Base-by-base conservation (phyloP, 441 rosid species). In the Theobroma grandiflorum region DNA sequence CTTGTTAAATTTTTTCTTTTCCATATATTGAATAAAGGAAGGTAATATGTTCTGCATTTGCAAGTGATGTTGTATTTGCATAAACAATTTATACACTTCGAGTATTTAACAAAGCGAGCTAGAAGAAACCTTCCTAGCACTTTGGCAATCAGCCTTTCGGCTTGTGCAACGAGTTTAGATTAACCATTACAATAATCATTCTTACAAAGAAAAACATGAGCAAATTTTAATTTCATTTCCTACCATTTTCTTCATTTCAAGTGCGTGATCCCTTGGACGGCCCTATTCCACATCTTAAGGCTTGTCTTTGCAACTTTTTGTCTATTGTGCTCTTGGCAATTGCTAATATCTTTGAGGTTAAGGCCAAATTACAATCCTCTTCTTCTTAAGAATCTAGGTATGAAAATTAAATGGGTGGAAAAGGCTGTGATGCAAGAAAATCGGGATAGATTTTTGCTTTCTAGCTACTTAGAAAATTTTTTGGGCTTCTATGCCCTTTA, bases 61-160 rank as follows among this genome's bases (percentile, higher is more conserved):
- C 8, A 4, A 62, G 9, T 79, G 78, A 43, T 83, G 43, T 78
- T 26, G 11, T 83, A 53, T 58, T 53, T 84, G 87, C 90, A 90
- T 93, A 87, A 78, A 82, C 74, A 43, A 88, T 87, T 78, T 83
- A 68, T 78, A 52, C 90, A 14, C 92, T 91, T 68, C 86, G 73
- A 82, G 84, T 85, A 71, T 76, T 88, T 76, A 90, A 90, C 77
- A 85, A 76, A 75, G 91, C 94, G 68, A 90, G 89, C 86, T 92
- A 94, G 95, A 88, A 76, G 91, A 92, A 73, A 88, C 95, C n/a
- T 92, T 92, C 85, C 82, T 90, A 49, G 90, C 93, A 14, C 94
- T 92, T 75, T 92, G 95, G 95, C 81, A 90, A 85, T 90, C 95
- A 71, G 95, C 94, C 31, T 1, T 92, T 78, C 89, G 93, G 78